Conservation (phyloP, 2,329 filamentous ascomycete species). For the Alternaria alternata region DNA sequence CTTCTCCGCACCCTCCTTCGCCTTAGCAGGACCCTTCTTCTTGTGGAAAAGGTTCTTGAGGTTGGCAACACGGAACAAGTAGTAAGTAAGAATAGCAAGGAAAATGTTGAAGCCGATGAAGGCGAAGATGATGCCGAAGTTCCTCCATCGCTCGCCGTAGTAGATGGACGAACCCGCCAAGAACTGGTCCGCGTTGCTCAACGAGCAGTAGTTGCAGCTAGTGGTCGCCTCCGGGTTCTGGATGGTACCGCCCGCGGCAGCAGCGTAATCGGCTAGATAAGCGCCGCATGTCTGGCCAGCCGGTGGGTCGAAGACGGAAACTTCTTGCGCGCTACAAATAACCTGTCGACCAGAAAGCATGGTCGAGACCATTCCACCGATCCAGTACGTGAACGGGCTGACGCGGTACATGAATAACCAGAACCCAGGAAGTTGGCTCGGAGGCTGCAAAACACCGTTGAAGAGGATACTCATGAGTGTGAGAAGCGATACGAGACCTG, state of each 20-base stretch:
- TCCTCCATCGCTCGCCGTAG: constrained; percentile 66
- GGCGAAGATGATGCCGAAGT: constrained; percentile 74
- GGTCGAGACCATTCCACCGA: constrained; percentile 51
- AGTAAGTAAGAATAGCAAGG: constrained; percentile 69
- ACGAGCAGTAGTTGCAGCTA: constrained; percentile 60
- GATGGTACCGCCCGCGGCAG: constrained; percentile 51
- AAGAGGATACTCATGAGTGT: constrained; percentile 58
- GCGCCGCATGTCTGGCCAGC: constrained; percentile 51
- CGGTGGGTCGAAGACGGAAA: constrained; percentile 52
- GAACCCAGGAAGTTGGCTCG: constrained; percentile 69
- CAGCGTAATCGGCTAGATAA: constrained; percentile 57
- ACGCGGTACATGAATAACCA: constrained; percentile 81
- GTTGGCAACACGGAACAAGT: constrained; percentile 43
- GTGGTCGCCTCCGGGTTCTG: constrained; percentile 55
- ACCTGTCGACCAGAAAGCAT: constrained; percentile 58
- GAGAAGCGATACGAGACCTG: constrained; percentile 67
- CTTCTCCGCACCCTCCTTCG: constrained; percentile 15
- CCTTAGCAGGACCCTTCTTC: constrained; percentile 29
- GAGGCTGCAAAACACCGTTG: constrained; percentile 67
- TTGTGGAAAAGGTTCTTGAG: constrained; percentile 24
- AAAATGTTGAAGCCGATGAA: constrained; percentile 71
- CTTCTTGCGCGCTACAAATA: constrained; percentile 56
- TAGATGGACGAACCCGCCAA: constrained; percentile 53
- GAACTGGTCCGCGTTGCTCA: constrained; percentile 58
- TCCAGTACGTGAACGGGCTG: constrained; percentile 72